Conservation (phyloP, 1,139 yeast genomes). For the Hansenula sp. region DNA sequence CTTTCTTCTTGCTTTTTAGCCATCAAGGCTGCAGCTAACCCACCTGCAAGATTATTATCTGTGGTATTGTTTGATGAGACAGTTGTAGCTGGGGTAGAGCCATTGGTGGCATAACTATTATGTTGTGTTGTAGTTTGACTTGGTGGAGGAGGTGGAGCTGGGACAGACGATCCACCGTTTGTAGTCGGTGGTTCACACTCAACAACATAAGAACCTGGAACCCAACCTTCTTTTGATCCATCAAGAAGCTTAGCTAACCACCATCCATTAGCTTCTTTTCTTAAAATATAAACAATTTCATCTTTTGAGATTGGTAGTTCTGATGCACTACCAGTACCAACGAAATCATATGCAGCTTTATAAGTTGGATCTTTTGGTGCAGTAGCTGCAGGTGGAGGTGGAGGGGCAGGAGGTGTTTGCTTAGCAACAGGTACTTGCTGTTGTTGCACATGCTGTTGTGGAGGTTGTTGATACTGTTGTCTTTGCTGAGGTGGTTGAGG, state of each 20-base stretch:
- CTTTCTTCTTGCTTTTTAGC: slow-evolving; percentile 62
- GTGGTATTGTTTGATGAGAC: slow-evolving; percentile 18
- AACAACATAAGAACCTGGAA: slow-evolving; percentile 86
- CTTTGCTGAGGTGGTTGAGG: slow-evolving; percentile 21
- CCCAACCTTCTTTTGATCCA: slow-evolving; percentile 90
- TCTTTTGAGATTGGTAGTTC: slow-evolving; percentile 76
- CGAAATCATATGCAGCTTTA: slow-evolving; percentile 85
- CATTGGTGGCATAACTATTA: slow-evolving; percentile 17
- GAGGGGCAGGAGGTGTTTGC: slow-evolving; percentile 54
- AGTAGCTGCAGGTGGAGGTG: slow-evolving; percentile 56
- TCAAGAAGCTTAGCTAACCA: slow-evolving; percentile 78
- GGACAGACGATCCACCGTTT: slow-evolving; percentile 18
- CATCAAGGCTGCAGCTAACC: slow-evolving; percentile 71
- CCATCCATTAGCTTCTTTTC: slow-evolving; percentile 84
- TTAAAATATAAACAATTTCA: slow-evolving; percentile 66
- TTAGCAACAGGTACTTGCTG: slow-evolving; percentile 15
- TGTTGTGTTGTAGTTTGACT: slow-evolving; percentile 27
- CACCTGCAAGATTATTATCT: slow-evolving; percentile 46
- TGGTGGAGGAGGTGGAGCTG: slow-evolving; percentile 26
- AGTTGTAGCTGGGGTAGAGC: slow-evolving; percentile 22
- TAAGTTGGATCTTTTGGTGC: slow-evolving; percentile 73
- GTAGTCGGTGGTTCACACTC: slow-evolving; percentile 47
- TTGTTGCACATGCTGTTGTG: slow-evolving; percentile 13
- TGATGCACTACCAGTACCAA: slow-evolving; percentile 80
- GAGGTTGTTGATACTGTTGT: slow-evolving; percentile 13